Conservation (phyloP, 306 rosid species). For the Acacia acuminata region DNA sequence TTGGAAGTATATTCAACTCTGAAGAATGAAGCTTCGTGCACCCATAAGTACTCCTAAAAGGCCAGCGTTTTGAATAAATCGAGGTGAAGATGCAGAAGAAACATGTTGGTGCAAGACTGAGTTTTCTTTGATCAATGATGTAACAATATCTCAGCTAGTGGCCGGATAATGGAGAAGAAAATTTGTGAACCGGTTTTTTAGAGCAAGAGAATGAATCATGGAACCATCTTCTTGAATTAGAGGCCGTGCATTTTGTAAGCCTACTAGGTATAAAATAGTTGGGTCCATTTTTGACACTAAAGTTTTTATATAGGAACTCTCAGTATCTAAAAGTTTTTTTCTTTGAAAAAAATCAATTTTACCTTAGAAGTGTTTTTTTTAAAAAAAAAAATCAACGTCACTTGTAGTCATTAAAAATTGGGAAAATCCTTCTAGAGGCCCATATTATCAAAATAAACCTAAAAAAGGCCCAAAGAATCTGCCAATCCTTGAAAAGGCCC, state of each 20-base stretch:
- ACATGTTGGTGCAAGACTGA: constrained; percentile 7
- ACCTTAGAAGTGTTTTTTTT: too few relatives aligned
- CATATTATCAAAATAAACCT: too few relatives aligned
- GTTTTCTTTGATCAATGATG: constrained; percentile 42
- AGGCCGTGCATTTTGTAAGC: not conserved
- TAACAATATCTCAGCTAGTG: constrained; percentile 42
- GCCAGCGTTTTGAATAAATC: constrained; percentile 46
- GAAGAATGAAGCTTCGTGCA: constrained; percentile 44
- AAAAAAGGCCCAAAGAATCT: too few relatives aligned
- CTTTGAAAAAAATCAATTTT: too few relatives aligned
- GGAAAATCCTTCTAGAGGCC: too few relatives aligned
- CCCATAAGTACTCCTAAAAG: constrained; percentile 37
- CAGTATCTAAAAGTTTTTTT: too few relatives aligned
- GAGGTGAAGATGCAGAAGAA: constrained; percentile 12
- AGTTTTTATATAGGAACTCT: too few relatives aligned
- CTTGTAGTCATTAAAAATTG: too few relatives aligned
- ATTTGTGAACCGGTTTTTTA: not conserved
- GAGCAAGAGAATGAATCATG: not conserved
- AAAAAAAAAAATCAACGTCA: too few relatives aligned
- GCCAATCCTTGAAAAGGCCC: too few relatives aligned
- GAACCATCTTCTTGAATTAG: not conserved
- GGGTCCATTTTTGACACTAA: accelerated
- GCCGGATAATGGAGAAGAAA: constrained; percentile 42
- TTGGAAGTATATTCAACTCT: constrained; percentile 63
- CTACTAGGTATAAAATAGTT: too few relatives aligned